Evolutionary conservation across 2,329 filamentous ascomycete species (phyloP), one percentile per base, ranked within the genome.

Genomic region (Sporothrix humicola): DNA sequence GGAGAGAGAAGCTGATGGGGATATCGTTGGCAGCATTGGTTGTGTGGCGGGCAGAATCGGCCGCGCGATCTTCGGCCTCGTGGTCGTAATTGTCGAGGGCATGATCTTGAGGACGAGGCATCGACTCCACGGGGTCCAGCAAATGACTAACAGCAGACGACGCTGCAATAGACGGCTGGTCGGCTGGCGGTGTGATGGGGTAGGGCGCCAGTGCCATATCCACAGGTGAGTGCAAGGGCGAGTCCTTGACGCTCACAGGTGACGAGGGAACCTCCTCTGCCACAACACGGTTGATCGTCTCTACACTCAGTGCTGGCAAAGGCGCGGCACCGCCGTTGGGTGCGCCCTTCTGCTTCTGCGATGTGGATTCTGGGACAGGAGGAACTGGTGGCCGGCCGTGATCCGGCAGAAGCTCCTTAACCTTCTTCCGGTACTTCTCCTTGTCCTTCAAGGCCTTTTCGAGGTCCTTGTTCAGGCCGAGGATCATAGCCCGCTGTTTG

Each of bases 371-470:
- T 17, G 72, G 69, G 13, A 72, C 54, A 4, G 74, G 42, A 23
- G 78, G 74, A 46, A 76, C 75, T 1, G 76, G 61, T 23, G 78
- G 78, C 1, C 75, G 71, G n/a, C 17, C 46, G 13, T 61, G 52
- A 42, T 82, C 79, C 0, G 85, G 81, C 78, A 90, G 81, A 9
- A 89, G 82, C 73, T 98, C 95, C 82, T 97, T 97, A 59, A 97
- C 81, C 82, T 96, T 97, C 81, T 92, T 95, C 78, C 93, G 90
- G 80, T 98, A 98, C 78, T 92, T 92, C 77, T 98, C 95, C 82
- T 98, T 98, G 77, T 98, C 96, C 80, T 97, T 97, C 76, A 97
- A 82, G 0, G 95, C 91, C 71, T 93, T 90, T 82, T 98, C 95
- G 13, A 99, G 85, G 80, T 99, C 96, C 81, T 96, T 97, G 80